phyloP scores from a whole-genome alignment of 2,329 filamentous ascomycete species.

The Aureobasidium melanogenum region DNA sequence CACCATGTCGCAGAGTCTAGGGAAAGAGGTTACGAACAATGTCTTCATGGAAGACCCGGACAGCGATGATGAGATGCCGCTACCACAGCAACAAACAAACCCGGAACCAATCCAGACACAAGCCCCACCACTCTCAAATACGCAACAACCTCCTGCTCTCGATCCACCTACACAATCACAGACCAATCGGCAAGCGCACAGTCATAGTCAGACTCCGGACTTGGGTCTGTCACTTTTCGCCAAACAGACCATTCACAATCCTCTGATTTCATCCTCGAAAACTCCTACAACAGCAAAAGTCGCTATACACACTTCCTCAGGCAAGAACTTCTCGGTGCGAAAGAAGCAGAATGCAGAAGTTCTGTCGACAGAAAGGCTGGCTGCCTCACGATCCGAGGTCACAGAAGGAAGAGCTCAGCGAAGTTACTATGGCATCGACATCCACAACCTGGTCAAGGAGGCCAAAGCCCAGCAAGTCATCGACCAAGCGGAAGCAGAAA shows the following conservation, averaged over 20 bases:
- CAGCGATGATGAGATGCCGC: constrained; percentile 23
- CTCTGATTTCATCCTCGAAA: not conserved
- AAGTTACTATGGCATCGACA: constrained; percentile 87
- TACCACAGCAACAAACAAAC: not conserved
- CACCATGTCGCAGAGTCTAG: constrained; percentile 22
- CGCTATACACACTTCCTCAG: constrained; percentile 42
- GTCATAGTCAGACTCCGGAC: not conserved
- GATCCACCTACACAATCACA: not conserved
- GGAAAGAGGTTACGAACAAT: constrained; percentile 29
- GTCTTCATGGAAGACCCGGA: constrained; percentile 32
- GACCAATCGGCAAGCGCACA: not conserved
- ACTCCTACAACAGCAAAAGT: not conserved
- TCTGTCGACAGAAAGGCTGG: constrained; percentile 56
- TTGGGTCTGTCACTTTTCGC: constrained; percentile 7
- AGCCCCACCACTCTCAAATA: not conserved
- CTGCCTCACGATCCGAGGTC: constrained; percentile 59
- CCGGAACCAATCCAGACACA: not conserved
- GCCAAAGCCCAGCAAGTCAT: constrained; percentile 51
- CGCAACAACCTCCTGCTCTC: not conserved
- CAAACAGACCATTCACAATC: not conserved
- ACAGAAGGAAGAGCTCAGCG: constrained; percentile 57
- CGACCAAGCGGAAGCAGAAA: constrained; percentile 18
- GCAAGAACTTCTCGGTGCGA: constrained; percentile 47
- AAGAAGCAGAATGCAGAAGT: constrained; percentile 41
- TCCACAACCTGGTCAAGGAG: constrained; percentile 71